Percentiles rank a stretch among this genome's conserved stretches.
Conservation (phyloP, 1,284 basidiomycete genomes). For the Puccinia horiana region DNA sequence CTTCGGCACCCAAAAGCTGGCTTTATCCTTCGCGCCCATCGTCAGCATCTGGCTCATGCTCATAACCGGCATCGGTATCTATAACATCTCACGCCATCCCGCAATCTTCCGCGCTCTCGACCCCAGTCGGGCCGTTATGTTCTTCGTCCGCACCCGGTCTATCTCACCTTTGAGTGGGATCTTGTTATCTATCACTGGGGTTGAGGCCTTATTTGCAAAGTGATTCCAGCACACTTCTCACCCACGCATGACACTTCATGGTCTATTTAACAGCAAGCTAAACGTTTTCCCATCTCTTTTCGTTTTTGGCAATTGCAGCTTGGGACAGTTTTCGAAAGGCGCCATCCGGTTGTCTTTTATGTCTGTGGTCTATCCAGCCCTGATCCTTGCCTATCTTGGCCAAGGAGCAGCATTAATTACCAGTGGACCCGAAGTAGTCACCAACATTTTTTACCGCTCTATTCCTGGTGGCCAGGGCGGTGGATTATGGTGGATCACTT, state of each 20-base stretch:
- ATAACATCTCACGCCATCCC: conserved; percentile 65
- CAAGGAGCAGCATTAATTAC: conserved; percentile 68
- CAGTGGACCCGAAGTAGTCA: conserved; percentile 63
- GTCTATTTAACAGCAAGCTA: conserved; percentile 59
- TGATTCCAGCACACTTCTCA: conserved; percentile 54
- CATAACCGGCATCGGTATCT: conserved; percentile 64
- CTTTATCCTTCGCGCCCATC: conserved; percentile 65
- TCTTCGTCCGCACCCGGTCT: conserved; percentile 68
- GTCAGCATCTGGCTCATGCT: conserved; percentile 67
- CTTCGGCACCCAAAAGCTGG: conserved; percentile 66
- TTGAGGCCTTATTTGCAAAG: conserved; percentile 71
- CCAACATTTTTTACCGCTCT: conserved; percentile 67
- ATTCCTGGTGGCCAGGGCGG: conserved; percentile 64
- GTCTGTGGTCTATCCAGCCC: conserved; percentile 65
- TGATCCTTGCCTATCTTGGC: conserved; percentile 70
- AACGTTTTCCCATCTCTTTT: background rate
- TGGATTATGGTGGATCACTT: conserved; percentile 64
- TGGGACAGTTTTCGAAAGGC: conserved; percentile 47
- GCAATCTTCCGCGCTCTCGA: conserved; percentile 70
- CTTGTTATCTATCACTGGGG: conserved; percentile 68
- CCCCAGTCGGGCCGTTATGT: conserved; percentile 68
- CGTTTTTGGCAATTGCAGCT: conserved; percentile 19
- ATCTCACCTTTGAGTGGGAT: conserved; percentile 69
- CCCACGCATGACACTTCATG: conserved; percentile 58
- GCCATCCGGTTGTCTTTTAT: conserved; percentile 64